phyloP scores from a whole-genome alignment of 2,329 filamentous ascomycete species.

The Epichloe aotearoae region DNA sequence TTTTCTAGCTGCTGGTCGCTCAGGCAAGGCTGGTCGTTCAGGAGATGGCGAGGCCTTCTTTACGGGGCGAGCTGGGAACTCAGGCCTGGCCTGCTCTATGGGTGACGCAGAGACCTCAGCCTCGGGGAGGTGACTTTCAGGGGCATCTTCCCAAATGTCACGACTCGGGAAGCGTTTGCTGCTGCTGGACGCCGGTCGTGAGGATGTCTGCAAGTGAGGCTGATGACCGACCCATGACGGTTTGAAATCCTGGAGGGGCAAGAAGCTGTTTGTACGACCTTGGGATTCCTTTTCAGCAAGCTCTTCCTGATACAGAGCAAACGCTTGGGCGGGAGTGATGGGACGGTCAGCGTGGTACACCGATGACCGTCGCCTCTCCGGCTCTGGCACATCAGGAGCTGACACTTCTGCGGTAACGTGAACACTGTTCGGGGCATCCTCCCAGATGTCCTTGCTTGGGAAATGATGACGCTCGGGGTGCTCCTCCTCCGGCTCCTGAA shows the following conservation, averaged over 20 bases:
- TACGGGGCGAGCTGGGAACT: constrained; percentile 17
- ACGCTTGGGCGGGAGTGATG: constrained; percentile 48
- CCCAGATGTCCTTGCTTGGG: constrained; percentile 93
- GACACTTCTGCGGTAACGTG: constrained; percentile 71
- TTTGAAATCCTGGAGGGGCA: constrained; percentile 19
- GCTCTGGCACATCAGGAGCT: constrained; percentile 46
- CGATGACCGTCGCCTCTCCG: constrained; percentile 24
- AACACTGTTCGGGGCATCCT: constrained; percentile 80
- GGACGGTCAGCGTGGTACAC: constrained; percentile 20
- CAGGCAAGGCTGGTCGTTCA: constrained; percentile 34
- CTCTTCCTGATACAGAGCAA: constrained; percentile 53
- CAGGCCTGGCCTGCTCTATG: constrained; percentile 16
- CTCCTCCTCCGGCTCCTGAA: constrained; percentile 21
- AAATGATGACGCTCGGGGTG: constrained; percentile 56
- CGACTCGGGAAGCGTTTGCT: constrained; percentile 74
- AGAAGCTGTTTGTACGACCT: constrained; percentile 16
- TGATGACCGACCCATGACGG: constrained; percentile 34
- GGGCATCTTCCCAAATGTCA: constrained; percentile 90
- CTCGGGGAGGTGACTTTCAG: constrained; percentile 63
- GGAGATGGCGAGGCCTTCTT: constrained; percentile 25
- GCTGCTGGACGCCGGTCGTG: constrained; percentile 35
- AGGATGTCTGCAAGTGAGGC: constrained; percentile 33
- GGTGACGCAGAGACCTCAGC: constrained; percentile 48
- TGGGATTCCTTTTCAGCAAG: constrained; percentile 43
- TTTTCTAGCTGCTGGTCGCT: constrained; percentile 40